These are phyloP conservation scores for Coleophoma crateriformis DNA, from an alignment of 2,329 filamentous ascomycete genomes.

Conservation along the genomic window DNA sequence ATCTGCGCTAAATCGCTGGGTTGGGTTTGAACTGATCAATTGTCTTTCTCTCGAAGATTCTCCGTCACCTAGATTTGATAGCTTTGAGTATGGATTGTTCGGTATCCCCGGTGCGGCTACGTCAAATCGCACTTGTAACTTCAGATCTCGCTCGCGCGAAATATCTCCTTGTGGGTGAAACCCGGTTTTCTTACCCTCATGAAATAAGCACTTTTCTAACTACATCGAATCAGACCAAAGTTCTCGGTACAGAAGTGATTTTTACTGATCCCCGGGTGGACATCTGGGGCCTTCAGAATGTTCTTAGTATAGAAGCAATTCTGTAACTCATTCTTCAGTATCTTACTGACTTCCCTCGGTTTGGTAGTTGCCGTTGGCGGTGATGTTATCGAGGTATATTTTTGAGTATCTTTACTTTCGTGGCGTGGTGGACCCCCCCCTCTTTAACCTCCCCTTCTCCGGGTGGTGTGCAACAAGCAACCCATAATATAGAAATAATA, in stretches of 20 bases:
- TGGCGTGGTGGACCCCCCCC: neutral
- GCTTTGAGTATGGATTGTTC: neutral
- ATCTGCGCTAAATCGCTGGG: too few relatives aligned
- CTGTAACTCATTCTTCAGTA: slow-evolving; percentile 1
- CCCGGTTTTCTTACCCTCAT: neutral
- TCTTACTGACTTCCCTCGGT: too few relatives aligned
- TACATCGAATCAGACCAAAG: slow-evolving; percentile 5
- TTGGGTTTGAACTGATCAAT: too few relatives aligned
- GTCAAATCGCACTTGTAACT: slow-evolving; percentile 15
- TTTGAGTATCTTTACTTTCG: neutral
- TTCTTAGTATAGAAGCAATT: slow-evolving; percentile 6
- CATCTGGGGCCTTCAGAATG: slow-evolving; percentile 17
- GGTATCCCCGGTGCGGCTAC: slow-evolving; percentile 10
- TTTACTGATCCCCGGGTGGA: slow-evolving; percentile 11
- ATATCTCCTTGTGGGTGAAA: slow-evolving; percentile 7
- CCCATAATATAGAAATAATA: too few relatives aligned
- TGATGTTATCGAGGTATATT: slow-evolving; percentile 25
- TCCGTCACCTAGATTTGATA: too few relatives aligned
- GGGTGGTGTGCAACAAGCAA: neutral
- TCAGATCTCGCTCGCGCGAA: slow-evolving; percentile 8
- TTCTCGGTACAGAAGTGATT: slow-evolving; percentile 12
- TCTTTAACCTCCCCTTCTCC: neutral
- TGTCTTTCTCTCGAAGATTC: too few relatives aligned
- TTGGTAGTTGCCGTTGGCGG: too few relatives aligned
- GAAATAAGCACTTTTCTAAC: neutral